Evolutionary conservation across 495 filamentous ascomycete genomes (phyloP).

Genomic region (Achaetomiella virescens): DNA sequence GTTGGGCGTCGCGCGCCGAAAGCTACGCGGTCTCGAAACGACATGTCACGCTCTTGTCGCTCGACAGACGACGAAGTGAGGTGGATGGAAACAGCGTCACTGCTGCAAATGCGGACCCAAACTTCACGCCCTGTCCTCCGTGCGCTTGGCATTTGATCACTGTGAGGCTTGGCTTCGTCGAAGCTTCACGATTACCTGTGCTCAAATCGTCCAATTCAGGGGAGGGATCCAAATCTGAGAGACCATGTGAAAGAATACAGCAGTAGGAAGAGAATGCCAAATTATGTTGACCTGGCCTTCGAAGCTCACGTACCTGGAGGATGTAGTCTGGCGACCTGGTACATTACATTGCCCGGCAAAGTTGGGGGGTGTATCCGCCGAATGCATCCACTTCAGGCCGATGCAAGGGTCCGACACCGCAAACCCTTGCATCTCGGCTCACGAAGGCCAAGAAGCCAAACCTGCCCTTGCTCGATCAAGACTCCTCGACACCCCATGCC

Average conservation of each 20-base stretch:
- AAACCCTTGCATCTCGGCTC: background rate
- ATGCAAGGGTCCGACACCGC: background rate
- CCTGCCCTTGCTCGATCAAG: background rate
- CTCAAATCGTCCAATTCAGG: too few relatives aligned
- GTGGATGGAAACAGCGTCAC: background rate
- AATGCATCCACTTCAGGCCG: background rate
- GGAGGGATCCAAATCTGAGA: too few relatives aligned
- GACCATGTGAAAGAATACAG: too few relatives aligned
- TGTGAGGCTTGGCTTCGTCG: background rate
- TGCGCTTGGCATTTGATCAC: background rate
- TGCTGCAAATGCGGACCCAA: too few relatives aligned
- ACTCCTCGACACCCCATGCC: background rate
- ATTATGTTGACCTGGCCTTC: too few relatives aligned
- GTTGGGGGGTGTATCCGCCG: background rate
- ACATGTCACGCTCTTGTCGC: too few relatives aligned
- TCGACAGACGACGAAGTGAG: too few relatives aligned
- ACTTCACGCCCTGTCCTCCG: background rate
- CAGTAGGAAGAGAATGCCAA: too few relatives aligned
- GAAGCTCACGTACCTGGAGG: background rate
- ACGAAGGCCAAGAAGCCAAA: background rate
- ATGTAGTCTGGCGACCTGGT: constrained; percentile 12
- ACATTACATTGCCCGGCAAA: too few relatives aligned
- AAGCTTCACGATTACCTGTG: too few relatives aligned
- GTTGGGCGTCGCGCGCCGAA: too few relatives aligned
- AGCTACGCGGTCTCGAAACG: too few relatives aligned